Base-by-base conservation (phyloP, 345 rosid genomes). In the Arabidopsis arenosa region DNA sequence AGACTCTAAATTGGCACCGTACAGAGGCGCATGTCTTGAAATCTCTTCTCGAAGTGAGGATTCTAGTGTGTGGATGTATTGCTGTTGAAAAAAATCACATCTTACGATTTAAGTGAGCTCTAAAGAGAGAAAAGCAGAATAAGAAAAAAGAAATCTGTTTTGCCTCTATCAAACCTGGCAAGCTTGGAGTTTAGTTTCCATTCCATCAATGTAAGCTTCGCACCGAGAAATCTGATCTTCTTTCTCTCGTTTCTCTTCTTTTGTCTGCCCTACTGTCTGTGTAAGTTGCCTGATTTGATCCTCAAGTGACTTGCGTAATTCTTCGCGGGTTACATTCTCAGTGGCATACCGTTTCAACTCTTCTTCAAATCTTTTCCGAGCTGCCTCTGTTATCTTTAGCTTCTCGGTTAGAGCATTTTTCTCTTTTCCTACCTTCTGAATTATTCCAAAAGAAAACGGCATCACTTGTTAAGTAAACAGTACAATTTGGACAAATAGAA, bases 201-300 rank as follows among this genome's bases (percentile, higher is more conserved):
- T 96, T 79, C 87, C 88, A 79, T 96, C 96, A 62, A 93, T 90
- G 85, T 90, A 90, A 69, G 92, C 92, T 82, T 96, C 98, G 79
- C 96, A 91, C 39, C 98, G 84, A 41, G 93, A 88, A 80, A 93
- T 81, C 81, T 86, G 98, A 82, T 88, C 98, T 73, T 93, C 98
- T 66, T 93, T 96, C 81, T 96, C 89, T 65, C 88, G 87, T 83
- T 90, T 96, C 80, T 96, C 99, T 78, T 88, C 98, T 86, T 89
- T 91, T 21, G 95, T 91, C 80, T 96, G 98, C 72, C 90, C 97
- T 18, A 91, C 87, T 62, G 97, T 91, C 81, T 88, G 87, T 55
- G 93, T 93, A 76, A 96, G 78, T 66, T 92, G 72, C 77, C 89
- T 86, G 68, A 96, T 88, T 81, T 96, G 95, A 30, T 87, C 96